Evolutionary conservation across 495 filamentous ascomycete genomes (phyloP).

Genomic region (Aspergillus indologenus): DNA sequence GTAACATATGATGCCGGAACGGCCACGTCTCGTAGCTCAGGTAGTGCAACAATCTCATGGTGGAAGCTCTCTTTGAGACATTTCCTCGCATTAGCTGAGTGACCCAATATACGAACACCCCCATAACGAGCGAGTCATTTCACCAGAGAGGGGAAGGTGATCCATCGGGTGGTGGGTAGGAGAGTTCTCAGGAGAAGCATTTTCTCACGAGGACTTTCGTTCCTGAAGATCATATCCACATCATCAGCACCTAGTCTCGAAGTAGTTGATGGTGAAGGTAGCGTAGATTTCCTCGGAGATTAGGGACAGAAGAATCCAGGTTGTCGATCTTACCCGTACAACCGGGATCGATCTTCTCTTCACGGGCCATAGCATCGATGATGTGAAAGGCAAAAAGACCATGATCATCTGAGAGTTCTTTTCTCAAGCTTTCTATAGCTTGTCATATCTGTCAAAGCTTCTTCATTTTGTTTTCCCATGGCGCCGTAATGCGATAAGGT

Average conservation of each 20-base stretch:
- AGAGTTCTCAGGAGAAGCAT: not conserved
- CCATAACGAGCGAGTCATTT: not conserved
- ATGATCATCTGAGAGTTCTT: not conserved
- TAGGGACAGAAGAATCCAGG: not conserved
- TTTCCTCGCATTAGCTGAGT: not conserved
- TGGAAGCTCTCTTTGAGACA: too few species aligned
- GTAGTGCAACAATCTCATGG: too few species aligned
- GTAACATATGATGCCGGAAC: not conserved
- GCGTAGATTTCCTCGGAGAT: not conserved
- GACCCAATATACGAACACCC: not conserved
- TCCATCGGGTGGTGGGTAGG: not conserved
- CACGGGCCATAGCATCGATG: not conserved
- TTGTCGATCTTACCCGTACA: not conserved
- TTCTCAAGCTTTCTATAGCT: not conserved
- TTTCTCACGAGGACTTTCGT: not conserved
- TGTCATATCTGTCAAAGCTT: not conserved
- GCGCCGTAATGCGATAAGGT: too few species aligned
- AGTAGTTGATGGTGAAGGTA: not conserved
- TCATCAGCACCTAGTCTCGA: not conserved
- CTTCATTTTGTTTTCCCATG: too few species aligned
- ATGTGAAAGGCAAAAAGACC: not conserved
- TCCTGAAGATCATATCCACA: not conserved
- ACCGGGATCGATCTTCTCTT: not conserved
- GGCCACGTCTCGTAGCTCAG: too few species aligned
- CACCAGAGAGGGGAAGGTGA: not conserved